phyloP scores from a whole-genome alignment of 208 protist genomes.

The Endotrypanum monterogeii region DNA sequence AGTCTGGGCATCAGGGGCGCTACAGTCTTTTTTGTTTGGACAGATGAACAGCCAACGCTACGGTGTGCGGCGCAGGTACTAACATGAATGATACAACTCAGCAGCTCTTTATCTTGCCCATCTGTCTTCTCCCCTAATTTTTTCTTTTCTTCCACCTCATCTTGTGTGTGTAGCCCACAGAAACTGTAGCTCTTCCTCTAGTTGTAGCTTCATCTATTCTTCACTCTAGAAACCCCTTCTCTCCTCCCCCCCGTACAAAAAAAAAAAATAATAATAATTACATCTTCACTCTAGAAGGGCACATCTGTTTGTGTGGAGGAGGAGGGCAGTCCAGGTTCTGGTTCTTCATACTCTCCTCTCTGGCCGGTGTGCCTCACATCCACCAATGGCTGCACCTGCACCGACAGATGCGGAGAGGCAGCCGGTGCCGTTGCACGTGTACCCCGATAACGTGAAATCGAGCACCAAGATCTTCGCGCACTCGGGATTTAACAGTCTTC shows the following conservation, averaged over 20 bases:
- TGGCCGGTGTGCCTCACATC: not conserved
- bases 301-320: not conserved
- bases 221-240: too few relatives aligned
- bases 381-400: not conserved
- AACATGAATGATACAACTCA: not conserved
- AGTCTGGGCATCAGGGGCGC: not conserved
- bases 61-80: not conserved
- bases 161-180: not conserved
- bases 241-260: too few relatives aligned
- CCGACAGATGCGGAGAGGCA: not conserved
- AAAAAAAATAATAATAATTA: too few relatives aligned
- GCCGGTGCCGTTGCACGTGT: slow-evolving; percentile 72
- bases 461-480: slow-evolving; percentile 51
- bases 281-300: too few relatives aligned
- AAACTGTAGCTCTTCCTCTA: not conserved
- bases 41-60: too few relatives aligned
- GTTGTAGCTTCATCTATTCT: not conserved
- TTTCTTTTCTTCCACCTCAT: not conserved
- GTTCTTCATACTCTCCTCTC: not conserved
- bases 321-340: not conserved
- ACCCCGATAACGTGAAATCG: slow-evolving; percentile 38
- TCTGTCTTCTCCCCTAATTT: too few relatives aligned
- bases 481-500: slow-evolving; percentile 69
- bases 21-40: not conserved
- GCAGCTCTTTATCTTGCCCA: not conserved